Percentiles rank a stretch among this genome's conserved stretches.
phyloP scores from a whole-genome alignment of 2,329 filamentous ascomycete genomes.

The Fusarium pseudocircinatum region DNA sequence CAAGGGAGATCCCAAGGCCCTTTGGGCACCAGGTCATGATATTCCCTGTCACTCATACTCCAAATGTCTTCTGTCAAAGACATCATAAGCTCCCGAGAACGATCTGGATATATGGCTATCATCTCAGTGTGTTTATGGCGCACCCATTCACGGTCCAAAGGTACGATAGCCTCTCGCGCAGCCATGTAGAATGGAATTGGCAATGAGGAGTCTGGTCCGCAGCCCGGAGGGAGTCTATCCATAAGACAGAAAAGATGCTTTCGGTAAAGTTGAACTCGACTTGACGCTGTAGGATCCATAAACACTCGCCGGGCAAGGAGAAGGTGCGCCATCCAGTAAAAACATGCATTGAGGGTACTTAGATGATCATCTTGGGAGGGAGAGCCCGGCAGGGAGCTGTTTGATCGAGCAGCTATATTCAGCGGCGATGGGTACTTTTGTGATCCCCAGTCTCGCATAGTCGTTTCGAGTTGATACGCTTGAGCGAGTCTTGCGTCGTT shows the following conservation, averaged over 20 bases:
- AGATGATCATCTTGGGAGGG: background rate
- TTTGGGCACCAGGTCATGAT: background rate
- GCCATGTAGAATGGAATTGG: background rate
- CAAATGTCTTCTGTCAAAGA: background rate
- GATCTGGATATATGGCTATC: background rate
- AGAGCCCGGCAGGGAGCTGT: accelerated
- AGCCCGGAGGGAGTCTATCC: background rate
- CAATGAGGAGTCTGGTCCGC: background rate
- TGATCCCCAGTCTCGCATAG: background rate
- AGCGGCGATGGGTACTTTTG: background rate
- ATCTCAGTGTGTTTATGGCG: background rate
- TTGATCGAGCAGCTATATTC: background rate
- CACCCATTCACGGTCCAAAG: background rate
- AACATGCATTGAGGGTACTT: background rate
- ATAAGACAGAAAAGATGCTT: background rate
- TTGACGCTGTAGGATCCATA: background rate
- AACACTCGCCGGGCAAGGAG: background rate
- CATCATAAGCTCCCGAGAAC: background rate
- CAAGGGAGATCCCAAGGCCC: background rate
- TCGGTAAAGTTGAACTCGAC: background rate
- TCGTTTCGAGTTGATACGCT: background rate
- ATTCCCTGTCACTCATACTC: background rate
- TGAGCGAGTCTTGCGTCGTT: background rate
- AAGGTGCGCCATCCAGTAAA: background rate
- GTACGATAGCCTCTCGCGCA: background rate